These are phyloP conservation scores for Nemania sp. DNA, from an alignment of 2,329 filamentous ascomycete species.

Conservation along the genomic window DNA sequence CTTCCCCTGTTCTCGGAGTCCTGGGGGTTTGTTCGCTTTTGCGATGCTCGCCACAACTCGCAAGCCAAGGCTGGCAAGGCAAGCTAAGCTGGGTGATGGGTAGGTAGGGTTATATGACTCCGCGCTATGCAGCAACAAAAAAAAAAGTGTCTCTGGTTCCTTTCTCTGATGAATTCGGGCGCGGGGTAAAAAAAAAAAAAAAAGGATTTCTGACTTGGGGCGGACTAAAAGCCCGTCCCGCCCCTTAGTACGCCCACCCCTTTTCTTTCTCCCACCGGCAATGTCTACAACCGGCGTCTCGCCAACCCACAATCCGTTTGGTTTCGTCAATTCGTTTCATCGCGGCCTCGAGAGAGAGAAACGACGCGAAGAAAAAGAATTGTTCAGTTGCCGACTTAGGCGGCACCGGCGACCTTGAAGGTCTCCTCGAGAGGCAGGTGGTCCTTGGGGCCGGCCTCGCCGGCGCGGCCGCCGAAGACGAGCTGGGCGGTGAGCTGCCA, in stretches of 20 bases:
- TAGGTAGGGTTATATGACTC: conserved; percentile 16
- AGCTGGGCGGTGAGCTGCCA: conserved; percentile 85
- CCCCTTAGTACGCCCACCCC: too few relatives aligned
- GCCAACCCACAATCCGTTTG: neutral
- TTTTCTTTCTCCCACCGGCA: too few relatives aligned
- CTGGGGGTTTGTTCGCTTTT: too few relatives aligned
- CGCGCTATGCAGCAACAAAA: conserved; percentile 23
- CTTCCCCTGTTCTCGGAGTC: too few relatives aligned
- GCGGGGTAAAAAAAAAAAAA: neutral
- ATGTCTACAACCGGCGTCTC: neutral
- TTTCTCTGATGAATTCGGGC: neutral
- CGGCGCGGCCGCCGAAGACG: conserved; percentile 73
- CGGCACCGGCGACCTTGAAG: conserved; percentile 66
- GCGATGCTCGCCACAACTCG: too few relatives aligned
- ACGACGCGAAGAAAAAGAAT: too few relatives aligned
- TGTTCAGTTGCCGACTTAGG: conserved; percentile 38
- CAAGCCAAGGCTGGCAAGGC: too few relatives aligned
- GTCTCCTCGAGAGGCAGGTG: conserved; percentile 68
- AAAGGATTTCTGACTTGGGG: neutral
- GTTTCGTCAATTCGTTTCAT: too few relatives aligned
- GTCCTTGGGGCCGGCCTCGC: conserved; percentile 64
- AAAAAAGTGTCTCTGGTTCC: too few relatives aligned
- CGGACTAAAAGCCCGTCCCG: too few relatives aligned
- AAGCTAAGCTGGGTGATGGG: neutral
- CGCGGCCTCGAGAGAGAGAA: too few relatives aligned